Percentiles rank a stretch among this genome's conserved stretches.
phyloP scores from a whole-genome alignment of 1,284 basidiomycete species.

The Agroathelia rolfsii region DNA sequence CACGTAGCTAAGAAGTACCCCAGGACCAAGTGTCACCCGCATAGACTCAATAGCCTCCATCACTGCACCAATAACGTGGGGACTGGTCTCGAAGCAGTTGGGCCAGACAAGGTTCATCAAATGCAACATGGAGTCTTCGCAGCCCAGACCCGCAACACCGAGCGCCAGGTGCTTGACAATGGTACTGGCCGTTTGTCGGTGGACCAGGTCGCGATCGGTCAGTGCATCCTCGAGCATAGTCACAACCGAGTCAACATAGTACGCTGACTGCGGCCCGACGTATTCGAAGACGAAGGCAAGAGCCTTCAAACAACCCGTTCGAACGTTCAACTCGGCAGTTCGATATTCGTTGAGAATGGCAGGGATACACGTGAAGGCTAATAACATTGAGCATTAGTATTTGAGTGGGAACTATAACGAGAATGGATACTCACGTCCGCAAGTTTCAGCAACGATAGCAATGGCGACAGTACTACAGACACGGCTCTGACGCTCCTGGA shows the following conservation, averaged over 20 bases:
- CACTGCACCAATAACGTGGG: constrained; percentile 95
- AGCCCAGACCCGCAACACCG: constrained; percentile 93
- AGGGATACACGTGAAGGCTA: constrained; percentile 96
- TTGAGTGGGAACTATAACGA: constrained; percentile 3
- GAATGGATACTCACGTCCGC: constrained; percentile 62
- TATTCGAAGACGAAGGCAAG: constrained; percentile 99
- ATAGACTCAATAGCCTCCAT: constrained; percentile 97
- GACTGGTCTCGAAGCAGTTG: constrained; percentile 96
- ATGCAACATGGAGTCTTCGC: constrained; percentile 96
- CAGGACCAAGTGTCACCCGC: constrained; percentile 91
- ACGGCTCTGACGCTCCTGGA: constrained; percentile 97
- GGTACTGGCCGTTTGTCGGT: constrained; percentile 96
- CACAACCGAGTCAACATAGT: constrained; percentile 97
- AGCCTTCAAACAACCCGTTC: constrained; percentile 98
- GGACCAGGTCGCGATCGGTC: constrained; percentile 96
- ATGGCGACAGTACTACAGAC: constrained; percentile 99
- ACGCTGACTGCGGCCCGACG: constrained; percentile 98
- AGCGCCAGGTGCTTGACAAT: constrained; percentile 98
- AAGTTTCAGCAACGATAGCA: constrained; percentile 94
- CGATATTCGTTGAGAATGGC: constrained; percentile 99
- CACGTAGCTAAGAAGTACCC: constrained; percentile 83
- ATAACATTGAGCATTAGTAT: constrained; percentile 16
- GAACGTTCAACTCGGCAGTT: constrained; percentile 95
- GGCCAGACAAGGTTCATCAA: constrained; percentile 99
- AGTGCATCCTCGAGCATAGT: constrained; percentile 97